These are phyloP conservation scores for Yamadazyma ubonensis DNA, from an alignment of 805 yeast genomes.

Conservation along the genomic window DNA sequence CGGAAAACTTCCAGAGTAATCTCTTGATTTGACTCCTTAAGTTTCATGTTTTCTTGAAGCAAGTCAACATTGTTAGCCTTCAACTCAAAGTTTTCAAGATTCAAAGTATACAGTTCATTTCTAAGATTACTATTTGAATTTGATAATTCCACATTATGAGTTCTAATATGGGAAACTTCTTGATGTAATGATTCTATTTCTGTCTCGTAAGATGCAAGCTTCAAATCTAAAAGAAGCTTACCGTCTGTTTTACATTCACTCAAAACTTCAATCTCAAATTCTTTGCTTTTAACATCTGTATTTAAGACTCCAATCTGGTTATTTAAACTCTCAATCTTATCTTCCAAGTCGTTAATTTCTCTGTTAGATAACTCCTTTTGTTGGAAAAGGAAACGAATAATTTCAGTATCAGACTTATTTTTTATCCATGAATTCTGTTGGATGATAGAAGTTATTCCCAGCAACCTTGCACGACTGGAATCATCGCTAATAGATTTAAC, in stretches of 20 bases:
- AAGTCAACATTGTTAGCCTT: constrained; percentile 1
- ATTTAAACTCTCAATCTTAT: background rate
- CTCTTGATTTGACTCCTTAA: constrained; percentile 2
- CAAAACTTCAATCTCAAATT: constrained; percentile 4
- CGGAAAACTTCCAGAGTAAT: constrained; percentile 4
- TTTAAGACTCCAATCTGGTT: background rate
- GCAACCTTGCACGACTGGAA: background rate
- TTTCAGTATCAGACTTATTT: background rate
- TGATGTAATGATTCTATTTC: constrained; percentile 5
- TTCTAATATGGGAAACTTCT: background rate
- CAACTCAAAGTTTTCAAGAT: background rate
- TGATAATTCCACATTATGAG: background rate
- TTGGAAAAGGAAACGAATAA: no score
- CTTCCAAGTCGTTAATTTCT: background rate
- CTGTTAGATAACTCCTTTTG: background rate
- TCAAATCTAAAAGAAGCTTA: constrained; percentile 1
- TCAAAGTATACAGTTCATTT: background rate
- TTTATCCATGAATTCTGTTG: background rate
- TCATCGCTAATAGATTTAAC: constrained; percentile 1
- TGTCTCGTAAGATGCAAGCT: background rate
- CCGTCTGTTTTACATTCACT: constrained; percentile 3
- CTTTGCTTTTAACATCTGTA: background rate
- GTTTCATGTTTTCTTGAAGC: constrained; percentile 3
- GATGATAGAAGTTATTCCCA: background rate
- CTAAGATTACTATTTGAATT: background rate